Base-by-base conservation (phyloP, 306 rosid genomes). In the Quillaja saponaria region DNA sequence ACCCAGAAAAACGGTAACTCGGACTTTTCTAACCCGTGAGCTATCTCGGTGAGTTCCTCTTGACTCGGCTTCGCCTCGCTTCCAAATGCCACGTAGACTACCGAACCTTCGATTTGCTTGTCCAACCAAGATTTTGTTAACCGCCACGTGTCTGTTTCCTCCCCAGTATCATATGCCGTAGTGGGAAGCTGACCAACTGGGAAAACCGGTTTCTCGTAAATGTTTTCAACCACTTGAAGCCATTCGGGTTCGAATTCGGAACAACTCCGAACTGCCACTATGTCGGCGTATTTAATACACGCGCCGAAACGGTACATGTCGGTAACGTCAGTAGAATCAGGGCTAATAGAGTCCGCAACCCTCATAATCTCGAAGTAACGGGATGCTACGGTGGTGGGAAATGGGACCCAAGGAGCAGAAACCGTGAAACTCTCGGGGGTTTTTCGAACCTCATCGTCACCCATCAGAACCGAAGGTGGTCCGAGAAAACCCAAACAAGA, bases 21-120 rank as follows among this genome's bases (percentile, higher is more conserved):
- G 0, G 84, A 78, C 13, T 58, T 58, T 25, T 81, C 84, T 34
- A 84, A 51, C 1, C 86, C 90, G 0, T 72, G 17, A 14, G 90
- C 86, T 33, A 84, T 68, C 56, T 72, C 66, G 0, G n/a, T 64
- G 10, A 83, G 63, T 51, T 83, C 83, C 0, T 74, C 57, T 25
- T 76, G 79, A 7, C 75, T 72, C 12, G 73, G 78, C 34, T 65
- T 60, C 3, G 72, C 84, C 64, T 84, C 81, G 9, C 80, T 75
- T 8, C 86, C 84, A 10, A 81, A 78, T 0, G 90, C 90, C 1
- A 78, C 82, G 34, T 81, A 84, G 25, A 84, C 76, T 34, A 78
- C 84, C 0, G 58, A 57, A 0, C 55, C 53, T 21, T 41, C 54
- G 6, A 1, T 16, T 16, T 81, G 79, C 16, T 41, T 47, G 68